phyloP scores from a whole-genome alignment of 345 rosid genomes.

The Lumnitzera racemosa region DNA sequence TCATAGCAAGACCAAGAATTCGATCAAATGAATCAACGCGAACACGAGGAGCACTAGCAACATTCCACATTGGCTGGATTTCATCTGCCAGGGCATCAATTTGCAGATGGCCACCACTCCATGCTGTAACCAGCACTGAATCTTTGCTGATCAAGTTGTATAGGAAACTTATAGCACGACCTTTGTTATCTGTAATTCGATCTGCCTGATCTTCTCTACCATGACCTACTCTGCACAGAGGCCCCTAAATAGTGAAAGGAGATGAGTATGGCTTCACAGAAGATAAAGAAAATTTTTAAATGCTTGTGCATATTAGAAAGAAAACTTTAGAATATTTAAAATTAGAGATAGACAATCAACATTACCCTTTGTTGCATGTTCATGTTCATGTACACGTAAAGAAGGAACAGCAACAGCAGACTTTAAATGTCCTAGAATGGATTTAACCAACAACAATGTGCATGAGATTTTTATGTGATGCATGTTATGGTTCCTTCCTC shows the following conservation, averaged over 20 bases:
- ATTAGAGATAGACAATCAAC: too few species aligned
- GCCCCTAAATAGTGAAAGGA: slow-evolving; percentile 45
- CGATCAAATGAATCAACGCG: slow-evolving; percentile 48
- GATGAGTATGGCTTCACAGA: too few species aligned
- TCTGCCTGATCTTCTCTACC: slow-evolving; percentile 41
- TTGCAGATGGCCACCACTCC: slow-evolving; percentile 96
- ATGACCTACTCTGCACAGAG: slow-evolving; percentile 56
- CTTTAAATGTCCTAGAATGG: too few species aligned
- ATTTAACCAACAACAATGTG: too few species aligned
- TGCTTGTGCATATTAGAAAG: too few species aligned
- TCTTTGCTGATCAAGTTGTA: slow-evolving; percentile 84
- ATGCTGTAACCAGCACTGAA: slow-evolving; percentile 84
- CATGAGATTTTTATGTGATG: too few species aligned
- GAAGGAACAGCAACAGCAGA: background rate
- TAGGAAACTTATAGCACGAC: slow-evolving; percentile 73
- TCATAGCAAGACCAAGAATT: slow-evolving; percentile 80
- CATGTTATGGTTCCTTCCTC: too few species aligned
- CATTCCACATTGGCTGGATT: slow-evolving; percentile 90
- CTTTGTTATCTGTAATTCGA: slow-evolving; percentile 64
- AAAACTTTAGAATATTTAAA: too few species aligned
- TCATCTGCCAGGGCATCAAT: slow-evolving; percentile 95
- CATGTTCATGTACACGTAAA: too few species aligned
- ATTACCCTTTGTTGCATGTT: background rate
- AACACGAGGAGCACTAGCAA: slow-evolving; percentile 66
- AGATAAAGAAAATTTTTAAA: too few species aligned